Base-by-base conservation (phyloP, 2,329 filamentous ascomycete genomes). In the Stromatinia cepivora region DNA sequence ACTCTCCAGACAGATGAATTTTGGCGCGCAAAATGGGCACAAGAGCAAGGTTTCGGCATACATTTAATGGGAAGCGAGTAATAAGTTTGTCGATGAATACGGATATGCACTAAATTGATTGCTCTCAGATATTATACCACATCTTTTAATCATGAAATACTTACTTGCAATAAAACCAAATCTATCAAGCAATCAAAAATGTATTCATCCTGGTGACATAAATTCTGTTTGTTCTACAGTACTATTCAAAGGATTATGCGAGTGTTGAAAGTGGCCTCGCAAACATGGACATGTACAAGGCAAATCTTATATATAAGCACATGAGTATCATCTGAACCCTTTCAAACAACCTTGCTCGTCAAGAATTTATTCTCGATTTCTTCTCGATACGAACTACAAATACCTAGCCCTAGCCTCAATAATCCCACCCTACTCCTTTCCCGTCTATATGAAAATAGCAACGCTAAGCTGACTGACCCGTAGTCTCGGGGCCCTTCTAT, bases 121-220 rank as follows among this genome's bases (percentile, higher is more conserved):
- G n/a, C 25, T 36, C 20, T 39, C 46, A 28, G 61, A 52, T 64
- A 64, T 52, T 52, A 42, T 39, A 52, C 45, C 34, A 64, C 34
- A 36, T 34, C 9, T 52, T 36, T 39, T 28, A 39, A 52, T 63
- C 45, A 52, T 39, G 5, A 34, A 28, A 28, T 28, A 13, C 8
- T 52, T 39, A 13, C 20, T 52, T 52, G 2, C 46, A 31, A n/a
- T 28, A 25, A 13, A 36, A 25, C 4, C 13, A 25, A 46, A n/a
- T 50, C 28, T 52, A 52, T n/a, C 13, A 36, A 39, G 31, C 15
- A 7, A 28, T 15, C 5, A 31, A 39, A 15, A 13, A 8, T 7
- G 22, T 39, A 25, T 34, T 15, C 28, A 22, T 31, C 34, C 13
- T 4, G 11, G 34, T 15, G 36, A 22, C 28, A 5, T 36, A 13